Evolutionary conservation across 495 filamentous ascomycete species (phyloP), one percentile per base, ranked within the genome.

Genomic region (Thozetella sp.): DNA sequence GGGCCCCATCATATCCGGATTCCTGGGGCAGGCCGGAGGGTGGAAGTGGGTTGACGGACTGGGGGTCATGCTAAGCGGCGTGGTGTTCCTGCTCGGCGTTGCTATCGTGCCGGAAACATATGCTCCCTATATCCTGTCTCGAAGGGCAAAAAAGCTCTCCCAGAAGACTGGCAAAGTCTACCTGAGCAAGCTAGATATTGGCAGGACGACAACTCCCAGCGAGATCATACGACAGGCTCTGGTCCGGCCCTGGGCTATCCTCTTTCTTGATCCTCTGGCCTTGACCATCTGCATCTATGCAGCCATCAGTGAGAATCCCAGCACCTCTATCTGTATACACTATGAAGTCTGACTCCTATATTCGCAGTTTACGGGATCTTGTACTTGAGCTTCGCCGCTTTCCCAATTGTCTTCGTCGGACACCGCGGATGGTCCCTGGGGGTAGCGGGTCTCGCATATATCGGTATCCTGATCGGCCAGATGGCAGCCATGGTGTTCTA

Each of bases 381-480:
- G 1, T 97, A 98, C 69, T 80, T 97, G 24, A 90, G 95, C 71
- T 96, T 98, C 68, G 90, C 90, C 24, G 92, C 93, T 3, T 96
- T 96, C 73, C 86, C 91, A 40, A 79, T 96, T 56, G 88, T 96
- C 37, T 98, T 93, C 73, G 67, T 84, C 56, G 72, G 83, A 25
- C 77, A 88, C 20, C 88, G 95, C 63, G 85, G 84, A 22, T 89
- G 96, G 75, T 79, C 77, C 6, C 75, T 89, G 3, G 92, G 88
- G 70, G 84, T 92, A 61, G 82, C 85, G 2, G 93, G 93, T 1
- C 77, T 94, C 2, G 86, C 90, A 10, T 97, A 97, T 67, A 66
- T 92, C 26, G 92, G 93, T 24, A 72, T 96, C 3, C 83, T 93
- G 54, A 83, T 95, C 2, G 91, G 93, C 25, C 93, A 96, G 87